These are phyloP conservation scores for Fonsecaea monophora DNA, from an alignment of 2,329 filamentous ascomycete genomes.

Conservation along the genomic window DNA sequence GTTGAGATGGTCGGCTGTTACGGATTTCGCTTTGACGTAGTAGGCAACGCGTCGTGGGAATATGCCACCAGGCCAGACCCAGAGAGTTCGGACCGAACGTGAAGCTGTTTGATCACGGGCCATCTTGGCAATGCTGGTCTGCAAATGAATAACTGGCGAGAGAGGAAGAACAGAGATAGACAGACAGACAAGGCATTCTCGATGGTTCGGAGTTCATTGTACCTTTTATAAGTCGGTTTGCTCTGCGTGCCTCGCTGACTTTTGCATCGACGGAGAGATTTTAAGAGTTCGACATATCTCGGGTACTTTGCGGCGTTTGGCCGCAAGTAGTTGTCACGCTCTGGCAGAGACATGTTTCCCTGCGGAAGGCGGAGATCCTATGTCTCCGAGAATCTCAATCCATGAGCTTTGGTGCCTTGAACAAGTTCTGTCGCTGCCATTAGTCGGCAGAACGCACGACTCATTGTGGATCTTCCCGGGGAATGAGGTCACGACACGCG, in stretches of 20 bases:
- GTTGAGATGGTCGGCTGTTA: conserved; percentile 9
- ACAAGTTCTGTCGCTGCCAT: conserved; percentile 6
- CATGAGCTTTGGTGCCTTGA: conserved; percentile 3
- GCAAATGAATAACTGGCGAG: conserved; percentile 5
- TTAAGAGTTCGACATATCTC: conserved; percentile 7
- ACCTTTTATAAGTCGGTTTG: conserved; percentile 4
- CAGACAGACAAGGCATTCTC: conserved; percentile 9
- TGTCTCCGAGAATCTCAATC: conserved; percentile 5
- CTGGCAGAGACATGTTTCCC: conserved; percentile 1
- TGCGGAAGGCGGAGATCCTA: background rate
- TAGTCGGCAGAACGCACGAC: conserved; percentile 8
- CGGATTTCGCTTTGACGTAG: conserved; percentile 10
- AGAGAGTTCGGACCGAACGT: conserved; percentile 10
- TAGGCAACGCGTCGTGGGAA: conserved; percentile 10
- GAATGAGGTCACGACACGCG: background rate
- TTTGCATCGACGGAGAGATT: conserved; percentile 9
- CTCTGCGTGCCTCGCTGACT: conserved; percentile 5
- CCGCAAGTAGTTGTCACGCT: conserved; percentile 7
- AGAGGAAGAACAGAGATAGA: conserved; percentile 6
- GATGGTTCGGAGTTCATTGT: conserved; percentile 2
- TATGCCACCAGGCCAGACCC: conserved; percentile 11
- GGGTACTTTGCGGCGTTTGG: conserved; percentile 1
- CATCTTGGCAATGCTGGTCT: conserved; percentile 8
- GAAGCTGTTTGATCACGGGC: conserved; percentile 10
- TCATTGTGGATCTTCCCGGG: conserved; percentile 8